Base-by-base conservation (phyloP, 352 stramenopile species). In the Pythium apleroticum region DNA sequence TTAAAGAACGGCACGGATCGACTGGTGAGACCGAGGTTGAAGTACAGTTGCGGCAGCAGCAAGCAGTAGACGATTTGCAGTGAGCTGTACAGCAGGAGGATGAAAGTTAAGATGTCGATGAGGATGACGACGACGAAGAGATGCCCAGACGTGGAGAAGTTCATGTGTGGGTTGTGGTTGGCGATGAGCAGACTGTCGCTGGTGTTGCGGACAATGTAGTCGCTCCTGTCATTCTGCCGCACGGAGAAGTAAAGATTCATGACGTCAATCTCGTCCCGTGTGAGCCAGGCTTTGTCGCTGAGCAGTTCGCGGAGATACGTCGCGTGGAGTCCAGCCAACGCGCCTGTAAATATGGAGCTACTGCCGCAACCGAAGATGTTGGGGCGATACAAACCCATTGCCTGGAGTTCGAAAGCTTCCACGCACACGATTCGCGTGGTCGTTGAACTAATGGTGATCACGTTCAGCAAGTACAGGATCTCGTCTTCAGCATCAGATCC, bases 291-390 rank as follows among this genome's bases (percentile, higher is more conserved):
- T 45, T 63, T 68, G 46, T 68, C 53, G 6, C 30, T 12, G 5
- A 68, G 31, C 11, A 68, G 49, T 17, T 24, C 35, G 31, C 14
- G 14, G 12, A 68, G 37, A 28, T 43, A 15, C 8, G n/a, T 54
- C n/a, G 62, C 62, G 48, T 59, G 39, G 27, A 46, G 11, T 6
- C 62, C 62, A 53, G 55, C 62, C 0, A 68, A 54, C 15, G 49
- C 46, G 17, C 6, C 45, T 7, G 24, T 8, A 30, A 48, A 53
- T 15, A 52, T n/a, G 33, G 62, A 59, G 19, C 28, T 33, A 35
- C 62, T 68, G 19, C 43, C 62, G 46, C 62, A 68, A 20, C 62
- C 62, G 57, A 54, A 68, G 33, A 63, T 57, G 24, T 31, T 59
- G 12, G 46, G 19, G 14, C 45, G 20, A 49, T 54, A 53, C 25